Evolutionary conservation across 345 rosid genomes (phyloP).

Genomic region (Bruguiera parviflora): DNA sequence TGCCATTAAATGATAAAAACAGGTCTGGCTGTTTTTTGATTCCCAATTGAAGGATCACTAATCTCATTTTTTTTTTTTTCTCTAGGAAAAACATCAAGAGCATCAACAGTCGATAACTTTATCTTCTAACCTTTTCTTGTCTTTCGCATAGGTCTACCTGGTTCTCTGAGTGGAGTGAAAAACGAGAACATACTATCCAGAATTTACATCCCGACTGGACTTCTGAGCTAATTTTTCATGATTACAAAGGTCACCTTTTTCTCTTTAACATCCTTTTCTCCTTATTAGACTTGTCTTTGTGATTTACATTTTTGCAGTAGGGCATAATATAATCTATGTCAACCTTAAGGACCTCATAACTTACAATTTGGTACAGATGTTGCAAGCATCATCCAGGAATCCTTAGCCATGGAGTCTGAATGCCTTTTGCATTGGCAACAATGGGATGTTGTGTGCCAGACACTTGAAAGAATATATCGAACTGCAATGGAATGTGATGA

Average conservation of each 20-base stretch:
- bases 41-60: too few relatives aligned
- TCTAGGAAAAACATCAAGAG: too few relatives aligned
- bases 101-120: not conserved
- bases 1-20: slow-evolving; percentile 36
- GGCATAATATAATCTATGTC: not conserved
- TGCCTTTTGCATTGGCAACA: slow-evolving; percentile 39
- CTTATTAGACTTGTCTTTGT: not conserved
- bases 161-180: slow-evolving; percentile 53
- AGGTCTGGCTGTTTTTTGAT: slow-evolving; percentile 39
- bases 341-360: not conserved
- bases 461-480: slow-evolving; percentile 48
- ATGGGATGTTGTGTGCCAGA: slow-evolving; percentile 50
- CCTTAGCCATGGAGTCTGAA: slow-evolving; percentile 22
- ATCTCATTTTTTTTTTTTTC: too few relatives aligned
- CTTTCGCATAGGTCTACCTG: slow-evolving; percentile 50
- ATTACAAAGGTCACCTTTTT: slow-evolving; percentile 40
- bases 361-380: slow-evolving; percentile 34
- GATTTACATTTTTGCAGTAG: not conserved
- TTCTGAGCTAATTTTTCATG: slow-evolving; percentile 30
- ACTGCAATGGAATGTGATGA: slow-evolving; percentile 47
- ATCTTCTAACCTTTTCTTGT: slow-evolving; percentile 1
- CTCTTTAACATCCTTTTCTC: slow-evolving; percentile 14
- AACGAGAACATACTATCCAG: slow-evolving; percentile 32
- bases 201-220: slow-evolving; percentile 31
- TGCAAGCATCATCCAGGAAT: slow-evolving; percentile 16